Base-by-base conservation (phyloP, 192 early-diverging fungal species). In the Entrophospora sp. region DNA sequence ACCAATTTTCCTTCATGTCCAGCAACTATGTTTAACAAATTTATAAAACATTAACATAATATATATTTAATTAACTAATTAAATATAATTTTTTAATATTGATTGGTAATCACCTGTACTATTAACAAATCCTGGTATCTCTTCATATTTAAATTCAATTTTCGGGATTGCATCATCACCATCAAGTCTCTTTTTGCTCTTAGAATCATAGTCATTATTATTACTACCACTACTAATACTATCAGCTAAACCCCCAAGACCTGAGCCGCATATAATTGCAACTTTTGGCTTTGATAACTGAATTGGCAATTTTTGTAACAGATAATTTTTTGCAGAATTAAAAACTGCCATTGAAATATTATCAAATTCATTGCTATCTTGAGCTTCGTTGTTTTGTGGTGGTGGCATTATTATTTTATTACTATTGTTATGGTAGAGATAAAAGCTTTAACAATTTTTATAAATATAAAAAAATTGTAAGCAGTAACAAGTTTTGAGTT, bases 121-220 rank as follows among this genome's bases (percentile, higher is more conserved):
- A 57, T 67, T 69, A 40, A 85, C 85, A 70, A 96, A 96, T 18
- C 89, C 85, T 14, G 94, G 94, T 71, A 96, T 95, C 30, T 88
- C 85, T 22, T 80, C 71, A 77, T 89, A 91, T 3, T 82, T 49
- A 44, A 96, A 84, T 65, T 84, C 83, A 35, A 86, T 66, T 10
- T 77, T 74, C 38, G n/a, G n/a, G n/a, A n/a, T n/a, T n/a, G n/a
- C n/a, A n/a, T n/a, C n/a, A n/a, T n/a, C n/a, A n/a, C n/a, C n/a
- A n/a, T n/a, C n/a, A n/a, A n/a, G n/a, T n/a, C n/a, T n/a, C n/a
- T n/a, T 73, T 75, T 44, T 64, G 74, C 67, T 35, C 32, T 36
- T 85, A 78, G 56, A 36, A 3, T 62, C 43, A 10, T 45, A n/a
- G n/a, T n/a, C n/a, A n/a, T n/a, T n/a, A n/a, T n/a, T n/a, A n/a